Evolutionary conservation across 768 basidiomycete species (phyloP).

Genomic region (Kwoniella heveanensis): DNA sequence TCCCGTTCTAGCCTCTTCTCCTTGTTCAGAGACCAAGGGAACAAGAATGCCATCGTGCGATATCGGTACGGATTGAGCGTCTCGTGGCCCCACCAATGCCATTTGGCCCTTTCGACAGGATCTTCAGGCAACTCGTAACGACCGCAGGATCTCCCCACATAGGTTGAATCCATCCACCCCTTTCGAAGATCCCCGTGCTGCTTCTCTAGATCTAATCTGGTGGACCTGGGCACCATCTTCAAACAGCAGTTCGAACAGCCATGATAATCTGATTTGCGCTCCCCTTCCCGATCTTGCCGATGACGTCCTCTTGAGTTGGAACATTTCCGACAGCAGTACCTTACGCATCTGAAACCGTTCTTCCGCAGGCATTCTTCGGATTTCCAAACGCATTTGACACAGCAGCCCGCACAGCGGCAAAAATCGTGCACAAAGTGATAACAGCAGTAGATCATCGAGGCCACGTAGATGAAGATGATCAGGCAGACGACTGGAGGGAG

Average conservation of each 20-base stretch:
- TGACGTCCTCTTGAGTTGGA: neutral
- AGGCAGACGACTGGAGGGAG: slow-evolving; percentile 15
- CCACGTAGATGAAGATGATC: slow-evolving; percentile 24
- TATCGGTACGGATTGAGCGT: slow-evolving; percentile 1
- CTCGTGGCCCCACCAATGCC: slow-evolving; percentile 26
- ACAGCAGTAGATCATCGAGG: slow-evolving; percentile 19
- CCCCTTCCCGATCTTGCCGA: neutral
- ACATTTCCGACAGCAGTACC: slow-evolving; percentile 5
- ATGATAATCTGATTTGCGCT: slow-evolving; percentile 9
- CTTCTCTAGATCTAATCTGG: slow-evolving; percentile 17
- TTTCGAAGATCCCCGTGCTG: slow-evolving; percentile 22
- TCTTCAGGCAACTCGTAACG: slow-evolving; percentile 19
- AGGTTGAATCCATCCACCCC: slow-evolving; percentile 22
- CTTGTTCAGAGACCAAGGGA: neutral
- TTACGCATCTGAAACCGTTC: neutral
- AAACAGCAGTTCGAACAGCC: slow-evolving; percentile 11
- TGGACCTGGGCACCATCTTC: slow-evolving; percentile 10
- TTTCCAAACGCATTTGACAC: slow-evolving; percentile 11
- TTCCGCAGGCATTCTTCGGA: slow-evolving; percentile 16
- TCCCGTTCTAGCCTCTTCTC: neutral
- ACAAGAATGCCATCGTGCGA: neutral
- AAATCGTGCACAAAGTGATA: slow-evolving; percentile 22
- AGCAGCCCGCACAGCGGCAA: slow-evolving; percentile 17
- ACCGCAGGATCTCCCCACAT: slow-evolving; percentile 14
- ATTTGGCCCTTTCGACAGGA: slow-evolving; percentile 15